Evolutionary conservation across 192 early-diverging fungal species (phyloP).

Genomic region (Polychytrium aggregatum): DNA sequence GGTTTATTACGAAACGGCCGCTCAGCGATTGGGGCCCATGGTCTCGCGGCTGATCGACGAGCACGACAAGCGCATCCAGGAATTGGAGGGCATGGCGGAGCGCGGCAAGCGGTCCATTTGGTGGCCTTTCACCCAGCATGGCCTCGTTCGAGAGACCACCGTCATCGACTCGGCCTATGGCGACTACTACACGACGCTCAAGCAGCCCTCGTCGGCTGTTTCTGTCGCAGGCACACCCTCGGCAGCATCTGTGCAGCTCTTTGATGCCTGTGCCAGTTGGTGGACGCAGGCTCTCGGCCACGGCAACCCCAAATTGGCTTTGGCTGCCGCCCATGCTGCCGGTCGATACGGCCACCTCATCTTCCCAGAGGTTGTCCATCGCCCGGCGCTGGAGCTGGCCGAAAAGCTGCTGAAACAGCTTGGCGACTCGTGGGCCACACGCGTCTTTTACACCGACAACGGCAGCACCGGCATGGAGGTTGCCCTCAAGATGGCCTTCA

Average conservation of each 20-base stretch:
- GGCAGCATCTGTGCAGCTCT: too few species aligned
- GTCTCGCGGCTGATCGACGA: conserved; percentile 28
- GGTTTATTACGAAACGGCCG: conserved; percentile 44
- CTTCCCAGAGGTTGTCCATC: conserved; percentile 60
- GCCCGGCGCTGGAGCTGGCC: conserved; percentile 49
- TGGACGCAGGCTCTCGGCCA: conserved; percentile 76
- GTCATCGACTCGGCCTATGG: conserved; percentile 64
- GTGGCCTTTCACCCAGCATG: conserved; percentile 80
- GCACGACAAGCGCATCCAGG: conserved; percentile 42
- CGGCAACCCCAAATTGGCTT: conserved; percentile 43
- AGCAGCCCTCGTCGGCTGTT: too few species aligned
- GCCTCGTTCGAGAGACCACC: conserved; percentile 39
- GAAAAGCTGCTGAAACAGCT: conserved; percentile 42
- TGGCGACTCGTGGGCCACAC: conserved; percentile 45
- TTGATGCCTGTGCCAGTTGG: conserved; percentile 68
- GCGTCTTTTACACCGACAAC: conserved; percentile 74
- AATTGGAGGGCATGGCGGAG: conserved; percentile 37
- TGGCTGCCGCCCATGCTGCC: conserved; percentile 51
- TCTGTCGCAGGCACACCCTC: too few species aligned
- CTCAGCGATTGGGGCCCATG: conserved; percentile 27
- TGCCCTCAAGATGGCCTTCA: conserved; percentile 67
- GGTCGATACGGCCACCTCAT: conserved; percentile 74
- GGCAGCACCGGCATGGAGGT: conserved; percentile 75
- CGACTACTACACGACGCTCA: conserved; percentile 51
- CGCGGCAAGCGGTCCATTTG: conserved; percentile 42